Conservation (phyloP, 257 asterid genomes). For the Scutellaria baicalensis region DNA sequence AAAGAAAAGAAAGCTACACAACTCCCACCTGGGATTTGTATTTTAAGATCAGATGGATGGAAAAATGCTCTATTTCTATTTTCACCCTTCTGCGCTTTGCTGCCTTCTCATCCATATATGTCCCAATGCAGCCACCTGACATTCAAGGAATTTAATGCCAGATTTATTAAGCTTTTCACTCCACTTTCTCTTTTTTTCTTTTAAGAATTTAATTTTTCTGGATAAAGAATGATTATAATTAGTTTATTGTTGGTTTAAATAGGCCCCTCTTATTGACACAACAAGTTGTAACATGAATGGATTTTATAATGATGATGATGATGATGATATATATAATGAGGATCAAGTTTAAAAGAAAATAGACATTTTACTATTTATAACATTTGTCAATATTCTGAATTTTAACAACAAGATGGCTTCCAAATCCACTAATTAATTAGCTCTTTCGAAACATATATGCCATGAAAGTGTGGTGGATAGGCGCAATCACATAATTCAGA, state of each 20-base stretch:
- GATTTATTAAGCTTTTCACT: background rate
- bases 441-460: no score
- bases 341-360: no score
- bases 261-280: no score
- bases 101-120: background rate
- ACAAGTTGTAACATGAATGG: no score
- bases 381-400: no score
- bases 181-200: background rate
- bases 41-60: background rate
- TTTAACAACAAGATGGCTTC: no score
- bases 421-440: no score
- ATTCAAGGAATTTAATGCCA: slow-evolving; percentile 17
- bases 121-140: slow-evolving; percentile 16
- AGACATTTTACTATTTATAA: no score
- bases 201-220: background rate
- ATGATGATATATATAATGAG: no score
- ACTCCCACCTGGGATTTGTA: slow-evolving; percentile 13
- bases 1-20: background rate
- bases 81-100: background rate
- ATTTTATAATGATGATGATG: no score
- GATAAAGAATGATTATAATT: no score
- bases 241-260: no score
- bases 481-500: background rate
- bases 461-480: background rate
- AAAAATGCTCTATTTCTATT: background rate